These are phyloP conservation scores for Lycium ferocissimum DNA, from an alignment of 257 asterid species.

Conservation along the genomic window DNA sequence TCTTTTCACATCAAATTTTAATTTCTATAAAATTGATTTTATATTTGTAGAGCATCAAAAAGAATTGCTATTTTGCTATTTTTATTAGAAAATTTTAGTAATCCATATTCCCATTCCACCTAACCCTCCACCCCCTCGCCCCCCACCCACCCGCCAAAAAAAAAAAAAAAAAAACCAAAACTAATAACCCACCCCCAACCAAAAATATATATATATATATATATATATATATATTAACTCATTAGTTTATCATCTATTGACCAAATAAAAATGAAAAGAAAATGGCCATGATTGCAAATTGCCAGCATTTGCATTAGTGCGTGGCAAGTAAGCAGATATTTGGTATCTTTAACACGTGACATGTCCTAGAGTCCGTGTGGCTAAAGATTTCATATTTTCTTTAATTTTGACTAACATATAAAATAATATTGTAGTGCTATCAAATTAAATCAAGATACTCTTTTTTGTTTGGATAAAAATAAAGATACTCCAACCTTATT, in stretches of 20 bases:
- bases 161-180: too few species aligned
- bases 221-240: not conserved
- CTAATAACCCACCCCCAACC: too few species aligned
- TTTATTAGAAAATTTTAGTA: too few species aligned
- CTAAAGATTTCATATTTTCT: not conserved
- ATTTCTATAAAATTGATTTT: too few species aligned
- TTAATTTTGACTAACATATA: not conserved
- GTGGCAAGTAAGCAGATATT: conserved; percentile 21
- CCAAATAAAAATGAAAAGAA: not conserved
- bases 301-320: not conserved
- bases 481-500: not conserved
- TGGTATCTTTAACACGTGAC: not conserved
- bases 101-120: too few species aligned
- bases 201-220: too few species aligned
- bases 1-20: too few species aligned
- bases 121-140: too few species aligned
- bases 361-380: not conserved
- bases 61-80: too few species aligned
- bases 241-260: not conserved
- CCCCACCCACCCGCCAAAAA: too few species aligned
- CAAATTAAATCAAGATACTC: not conserved
- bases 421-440: not conserved
- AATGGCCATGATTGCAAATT: not conserved
- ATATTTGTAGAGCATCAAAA: too few species aligned
- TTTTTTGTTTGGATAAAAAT: too few species aligned